A percentile compares a stretch with the other conserved stretches of the same genome.
Evolutionary conservation across 169 alveolate species (phyloP).

Genomic region (Babesia bovis): DNA sequence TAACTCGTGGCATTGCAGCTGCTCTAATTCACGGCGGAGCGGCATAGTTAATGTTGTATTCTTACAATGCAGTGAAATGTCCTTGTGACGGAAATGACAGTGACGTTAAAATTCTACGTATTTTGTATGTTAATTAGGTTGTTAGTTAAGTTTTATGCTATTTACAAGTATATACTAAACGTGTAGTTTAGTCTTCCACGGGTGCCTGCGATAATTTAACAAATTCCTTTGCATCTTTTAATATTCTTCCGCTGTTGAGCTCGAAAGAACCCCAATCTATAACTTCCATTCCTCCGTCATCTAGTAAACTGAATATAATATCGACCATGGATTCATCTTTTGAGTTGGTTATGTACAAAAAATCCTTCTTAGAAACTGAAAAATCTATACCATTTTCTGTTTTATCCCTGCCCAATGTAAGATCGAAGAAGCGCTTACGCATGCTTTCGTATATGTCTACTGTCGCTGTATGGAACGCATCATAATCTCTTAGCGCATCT

Average conservation of each 20-base stretch:
- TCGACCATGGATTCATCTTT: constrained; percentile 11
- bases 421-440: constrained; percentile 26
- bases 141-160: too few species aligned
- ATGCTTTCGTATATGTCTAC: constrained; percentile 16
- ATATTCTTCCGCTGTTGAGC: constrained; percentile 29
- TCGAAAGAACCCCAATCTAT: constrained; percentile 40
- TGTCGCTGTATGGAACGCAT: constrained; percentile 22
- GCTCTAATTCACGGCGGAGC: neutral
- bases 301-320: constrained; percentile 26
- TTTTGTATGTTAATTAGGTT: too few species aligned
- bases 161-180: too few species aligned
- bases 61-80: neutral
- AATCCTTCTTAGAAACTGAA: constrained; percentile 22
- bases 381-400: constrained; percentile 22
- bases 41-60: neutral
- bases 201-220: neutral
- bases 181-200: too few species aligned
- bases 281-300: constrained; percentile 9
- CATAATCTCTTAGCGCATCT: constrained; percentile 36
- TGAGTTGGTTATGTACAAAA: constrained; percentile 21
- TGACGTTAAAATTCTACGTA: too few species aligned
- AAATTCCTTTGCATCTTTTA: constrained; percentile 16
- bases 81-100: too few species aligned
- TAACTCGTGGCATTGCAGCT: constrained; percentile 26
- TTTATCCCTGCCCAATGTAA: constrained; percentile 14